phyloP scores from a whole-genome alignment of 2,329 filamentous ascomycete species.

The Exophiala sp. region DNA sequence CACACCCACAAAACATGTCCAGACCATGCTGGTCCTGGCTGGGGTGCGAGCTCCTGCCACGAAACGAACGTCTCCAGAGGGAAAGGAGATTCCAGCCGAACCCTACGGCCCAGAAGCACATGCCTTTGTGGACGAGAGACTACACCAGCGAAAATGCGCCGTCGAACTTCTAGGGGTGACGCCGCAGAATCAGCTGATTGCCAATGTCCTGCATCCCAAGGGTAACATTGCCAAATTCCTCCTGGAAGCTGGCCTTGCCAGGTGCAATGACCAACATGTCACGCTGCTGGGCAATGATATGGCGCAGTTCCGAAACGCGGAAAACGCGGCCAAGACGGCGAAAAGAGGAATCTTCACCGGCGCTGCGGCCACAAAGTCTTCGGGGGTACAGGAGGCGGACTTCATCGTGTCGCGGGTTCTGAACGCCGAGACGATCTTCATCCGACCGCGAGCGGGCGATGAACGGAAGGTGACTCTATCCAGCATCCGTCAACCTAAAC shows the following conservation, averaged over 20 bases:
- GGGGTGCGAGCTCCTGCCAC: slow-evolving; percentile 87
- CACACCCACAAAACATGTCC: slow-evolving; percentile 74
- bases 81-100: slow-evolving; percentile 76
- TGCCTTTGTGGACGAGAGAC: slow-evolving; percentile 74
- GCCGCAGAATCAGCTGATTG: slow-evolving; percentile 87
- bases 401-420: slow-evolving; percentile 79
- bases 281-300: slow-evolving; percentile 85
- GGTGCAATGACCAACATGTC: slow-evolving; percentile 93
- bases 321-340: slow-evolving; percentile 73
- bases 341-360: slow-evolving; percentile 76
- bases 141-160: slow-evolving; percentile 80
- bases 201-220: slow-evolving; percentile 75
- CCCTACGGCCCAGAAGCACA: slow-evolving; percentile 85
- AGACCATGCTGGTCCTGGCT: slow-evolving; percentile 82
- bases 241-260: slow-evolving; percentile 79
- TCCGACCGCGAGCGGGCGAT: slow-evolving; percentile 73
- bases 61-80: slow-evolving; percentile 72
- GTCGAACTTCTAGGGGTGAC: slow-evolving; percentile 79
- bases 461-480: slow-evolving; percentile 91
- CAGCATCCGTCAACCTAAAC: slow-evolving; percentile 88
- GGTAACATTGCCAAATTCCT: slow-evolving; percentile 92
- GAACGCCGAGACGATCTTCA: slow-evolving; percentile 79
- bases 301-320: slow-evolving; percentile 75
- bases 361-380: slow-evolving; percentile 61
- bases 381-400: slow-evolving; percentile 60